Conservation (phyloP, 345 rosid species). For the Gossypium bickii region DNA sequence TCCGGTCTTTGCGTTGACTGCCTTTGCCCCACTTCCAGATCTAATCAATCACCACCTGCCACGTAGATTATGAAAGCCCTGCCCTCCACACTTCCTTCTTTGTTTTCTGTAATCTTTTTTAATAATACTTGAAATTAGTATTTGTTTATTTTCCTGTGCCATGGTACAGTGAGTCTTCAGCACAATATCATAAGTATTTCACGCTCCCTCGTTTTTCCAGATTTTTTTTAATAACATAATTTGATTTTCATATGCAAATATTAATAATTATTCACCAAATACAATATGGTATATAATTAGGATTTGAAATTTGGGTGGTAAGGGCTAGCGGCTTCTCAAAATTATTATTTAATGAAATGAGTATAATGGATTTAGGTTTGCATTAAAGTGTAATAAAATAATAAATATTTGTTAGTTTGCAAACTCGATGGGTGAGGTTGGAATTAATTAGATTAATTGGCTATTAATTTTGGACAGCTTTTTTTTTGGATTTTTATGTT, state of each 20-base stretch:
- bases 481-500: background rate
- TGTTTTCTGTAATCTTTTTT: background rate
- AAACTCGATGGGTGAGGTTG: background rate
- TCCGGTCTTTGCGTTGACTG: slow-evolving; percentile 30
- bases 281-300: background rate
- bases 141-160: no score
- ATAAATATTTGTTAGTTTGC: background rate
- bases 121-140: no score
- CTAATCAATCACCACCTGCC: background rate
- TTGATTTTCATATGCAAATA: no score
- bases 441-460: background rate
- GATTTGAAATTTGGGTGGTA: background rate
- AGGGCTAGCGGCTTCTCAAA: background rate
- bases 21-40: background rate
- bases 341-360: background rate
- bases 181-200: no score
- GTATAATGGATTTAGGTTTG: background rate
- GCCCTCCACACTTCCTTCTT: background rate
- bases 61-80: background rate
- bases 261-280: no score
- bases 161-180: no score
- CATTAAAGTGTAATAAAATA: background rate
- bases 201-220: no score
- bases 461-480: background rate
- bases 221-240: no score